These are phyloP conservation scores for Chlorella sp. DNA, from an alignment of 139 green algal species.

Conservation along the genomic window DNA sequence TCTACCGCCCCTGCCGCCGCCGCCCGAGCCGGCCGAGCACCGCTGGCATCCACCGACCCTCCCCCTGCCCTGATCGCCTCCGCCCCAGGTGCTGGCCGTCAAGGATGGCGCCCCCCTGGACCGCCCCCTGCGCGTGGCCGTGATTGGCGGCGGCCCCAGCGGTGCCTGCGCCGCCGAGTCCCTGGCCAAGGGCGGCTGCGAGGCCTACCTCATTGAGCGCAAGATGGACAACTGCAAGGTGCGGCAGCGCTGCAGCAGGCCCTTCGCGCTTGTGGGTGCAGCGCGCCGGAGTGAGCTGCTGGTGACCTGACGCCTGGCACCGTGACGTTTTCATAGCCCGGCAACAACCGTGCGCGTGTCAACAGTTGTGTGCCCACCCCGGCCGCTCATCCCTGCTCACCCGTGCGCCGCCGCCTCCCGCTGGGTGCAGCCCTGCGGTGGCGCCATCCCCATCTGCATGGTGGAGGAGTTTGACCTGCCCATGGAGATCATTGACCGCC, in stretches of 20 bases:
- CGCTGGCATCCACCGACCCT: no score
- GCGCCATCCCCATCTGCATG: conserved; percentile 99
- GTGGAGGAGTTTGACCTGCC: conserved; percentile 98
- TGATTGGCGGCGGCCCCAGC: conserved; percentile 95
- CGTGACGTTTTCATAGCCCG: no score
- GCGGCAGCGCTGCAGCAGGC: not conserved
- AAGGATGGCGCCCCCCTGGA: conserved; percentile 82
- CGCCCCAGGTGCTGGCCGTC: conserved; percentile 61
- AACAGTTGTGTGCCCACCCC: not conserved
- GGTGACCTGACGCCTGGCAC: no score
- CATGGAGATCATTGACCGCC: conserved; percentile 94
- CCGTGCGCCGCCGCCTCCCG: not conserved
- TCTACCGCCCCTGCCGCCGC: no score
- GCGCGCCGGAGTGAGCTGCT: no score
- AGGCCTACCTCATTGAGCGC: conserved; percentile 97
- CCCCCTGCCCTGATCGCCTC: no score
- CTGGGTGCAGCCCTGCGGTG: conserved; percentile 93
- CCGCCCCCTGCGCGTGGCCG: conserved; percentile 88
- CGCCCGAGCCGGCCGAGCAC: no score
- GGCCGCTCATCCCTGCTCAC: no score
- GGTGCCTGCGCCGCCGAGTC: conserved; percentile 96
- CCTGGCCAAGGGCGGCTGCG: conserved; percentile 92
- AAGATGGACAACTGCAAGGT: conserved; percentile 99
- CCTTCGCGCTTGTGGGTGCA: no score
- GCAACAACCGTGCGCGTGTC: no score